Percentiles rank a stretch among this genome's conserved stretches.
These are phyloP conservation scores for Leccinum longicurvipes DNA, from an alignment of 768 basidiomycete genomes.

Conservation along the genomic window DNA sequence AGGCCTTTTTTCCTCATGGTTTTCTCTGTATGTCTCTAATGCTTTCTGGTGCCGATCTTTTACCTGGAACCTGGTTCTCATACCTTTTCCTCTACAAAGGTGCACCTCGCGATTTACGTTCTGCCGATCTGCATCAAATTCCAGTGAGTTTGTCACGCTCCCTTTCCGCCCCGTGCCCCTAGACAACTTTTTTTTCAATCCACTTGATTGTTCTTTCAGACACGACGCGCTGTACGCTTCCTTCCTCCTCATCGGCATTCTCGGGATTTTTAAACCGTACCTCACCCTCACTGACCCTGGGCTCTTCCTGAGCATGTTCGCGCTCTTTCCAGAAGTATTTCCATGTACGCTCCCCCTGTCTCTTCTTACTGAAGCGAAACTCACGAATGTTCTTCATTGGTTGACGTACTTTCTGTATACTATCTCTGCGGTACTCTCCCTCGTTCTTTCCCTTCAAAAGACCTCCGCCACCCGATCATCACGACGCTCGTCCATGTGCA, in stretches of 20 bases:
- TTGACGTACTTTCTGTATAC: not conserved
- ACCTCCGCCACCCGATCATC: constrained; percentile 81
- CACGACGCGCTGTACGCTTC: constrained; percentile 82
- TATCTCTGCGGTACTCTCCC: not conserved
- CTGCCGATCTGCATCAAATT: constrained; percentile 86
- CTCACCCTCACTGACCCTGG: constrained; percentile 88
- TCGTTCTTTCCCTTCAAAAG: constrained; percentile 36
- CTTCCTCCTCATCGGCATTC: constrained; percentile 71
- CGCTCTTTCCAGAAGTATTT: constrained; percentile 80
- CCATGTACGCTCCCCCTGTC: constrained; percentile 57
- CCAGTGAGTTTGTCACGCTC: constrained; percentile 47
- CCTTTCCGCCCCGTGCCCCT: not conserved
- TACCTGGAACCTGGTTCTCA: not conserved
- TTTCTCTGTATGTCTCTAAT: constrained; percentile 65
- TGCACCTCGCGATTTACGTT: constrained; percentile 81
- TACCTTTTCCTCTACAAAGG: constrained; percentile 36
- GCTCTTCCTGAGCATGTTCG: constrained; percentile 76
- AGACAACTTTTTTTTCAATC: not conserved
- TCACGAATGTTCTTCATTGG: not conserved
- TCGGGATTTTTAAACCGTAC: constrained; percentile 88
- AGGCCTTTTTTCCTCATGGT: constrained; percentile 92
- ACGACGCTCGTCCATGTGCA: constrained; percentile 81
- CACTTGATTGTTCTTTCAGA: constrained; percentile 36
- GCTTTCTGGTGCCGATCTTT: not conserved
- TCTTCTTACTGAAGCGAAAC: not conserved